A percentile compares a stretch with the other conserved stretches of the same genome.
Conservation (phyloP, 257 asterid genomes). For the Solanum phureja region DNA sequence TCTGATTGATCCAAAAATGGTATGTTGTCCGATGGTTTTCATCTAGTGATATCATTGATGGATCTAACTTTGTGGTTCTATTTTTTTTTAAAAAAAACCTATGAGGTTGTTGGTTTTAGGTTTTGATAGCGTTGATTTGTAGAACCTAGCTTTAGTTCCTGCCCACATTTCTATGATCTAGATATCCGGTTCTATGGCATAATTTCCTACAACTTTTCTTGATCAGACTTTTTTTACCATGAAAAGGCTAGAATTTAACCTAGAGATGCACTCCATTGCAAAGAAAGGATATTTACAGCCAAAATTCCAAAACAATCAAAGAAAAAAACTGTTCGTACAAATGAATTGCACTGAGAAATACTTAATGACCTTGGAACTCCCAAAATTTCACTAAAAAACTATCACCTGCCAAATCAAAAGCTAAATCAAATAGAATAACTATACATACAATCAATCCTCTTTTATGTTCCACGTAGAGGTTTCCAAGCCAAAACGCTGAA, state of each 20-base stretch:
- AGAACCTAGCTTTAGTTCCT: background rate
- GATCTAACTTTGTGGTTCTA: background rate
- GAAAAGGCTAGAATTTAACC: constrained; percentile 2
- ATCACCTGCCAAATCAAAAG: background rate
- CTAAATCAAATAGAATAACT: background rate
- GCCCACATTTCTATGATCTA: background rate
- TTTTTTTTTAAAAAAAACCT: background rate
- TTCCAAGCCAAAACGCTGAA: background rate
- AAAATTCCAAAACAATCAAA: background rate
- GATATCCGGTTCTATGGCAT: background rate
- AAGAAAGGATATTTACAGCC: background rate
- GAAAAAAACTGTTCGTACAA: background rate
- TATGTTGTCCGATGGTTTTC: background rate
- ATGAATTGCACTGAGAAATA: background rate
- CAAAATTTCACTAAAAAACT: background rate
- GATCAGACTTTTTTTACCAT: background rate
- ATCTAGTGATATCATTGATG: background rate
- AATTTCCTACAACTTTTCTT: constrained; percentile 1
- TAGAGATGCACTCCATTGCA: constrained; percentile 4
- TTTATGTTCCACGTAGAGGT: background rate
- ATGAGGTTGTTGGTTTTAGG: background rate
- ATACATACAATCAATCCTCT: background rate
- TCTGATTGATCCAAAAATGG: background rate
- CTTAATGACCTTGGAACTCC: background rate
- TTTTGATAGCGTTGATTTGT: background rate